A percentile compares a stretch with the other conserved stretches of the same genome.
Conservation (phyloP, 208 protist species). For the Tritrichomonas musculus region DNA sequence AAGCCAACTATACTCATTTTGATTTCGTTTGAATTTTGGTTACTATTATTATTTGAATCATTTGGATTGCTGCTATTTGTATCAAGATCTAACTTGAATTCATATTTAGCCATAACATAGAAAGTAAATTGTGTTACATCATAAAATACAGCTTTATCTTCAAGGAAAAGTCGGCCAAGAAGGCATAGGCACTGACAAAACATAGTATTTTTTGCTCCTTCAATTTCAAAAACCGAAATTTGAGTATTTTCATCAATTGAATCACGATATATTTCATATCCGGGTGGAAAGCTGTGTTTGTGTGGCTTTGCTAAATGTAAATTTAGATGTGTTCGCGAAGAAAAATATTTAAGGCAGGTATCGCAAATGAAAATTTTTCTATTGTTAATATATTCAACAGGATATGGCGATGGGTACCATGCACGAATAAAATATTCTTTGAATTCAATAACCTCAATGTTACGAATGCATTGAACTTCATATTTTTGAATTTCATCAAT, state of each 20-base stretch:
- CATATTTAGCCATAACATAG: slow-evolving; percentile 85
- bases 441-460: not conserved
- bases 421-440: not conserved
- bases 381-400: not conserved
- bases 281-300: not conserved
- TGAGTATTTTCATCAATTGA: not conserved
- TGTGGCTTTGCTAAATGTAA: no score
- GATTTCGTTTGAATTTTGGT: slow-evolving; percentile 71
- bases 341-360: no score
- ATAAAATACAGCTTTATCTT: slow-evolving; percentile 98
- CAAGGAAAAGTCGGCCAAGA: slow-evolving; percentile 95
- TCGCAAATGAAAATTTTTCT: no score
- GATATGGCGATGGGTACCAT: not conserved
- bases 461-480: not conserved
- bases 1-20: slow-evolving; percentile 61
- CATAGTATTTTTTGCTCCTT: not conserved
- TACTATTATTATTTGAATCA: slow-evolving; percentile 13
- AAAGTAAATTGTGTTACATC: slow-evolving; percentile 98
- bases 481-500: no score
- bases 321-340: no score
- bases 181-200: slow-evolving; percentile 86
- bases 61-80: slow-evolving; percentile 93
- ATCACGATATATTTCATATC: not conserved
- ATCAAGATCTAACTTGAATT: slow-evolving; percentile 76
- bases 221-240: not conserved